Evolutionary conservation across 768 basidiomycete genomes (phyloP), one percentile per base, ranked within the genome.

Genomic region (Phylloporus sp.): DNA sequence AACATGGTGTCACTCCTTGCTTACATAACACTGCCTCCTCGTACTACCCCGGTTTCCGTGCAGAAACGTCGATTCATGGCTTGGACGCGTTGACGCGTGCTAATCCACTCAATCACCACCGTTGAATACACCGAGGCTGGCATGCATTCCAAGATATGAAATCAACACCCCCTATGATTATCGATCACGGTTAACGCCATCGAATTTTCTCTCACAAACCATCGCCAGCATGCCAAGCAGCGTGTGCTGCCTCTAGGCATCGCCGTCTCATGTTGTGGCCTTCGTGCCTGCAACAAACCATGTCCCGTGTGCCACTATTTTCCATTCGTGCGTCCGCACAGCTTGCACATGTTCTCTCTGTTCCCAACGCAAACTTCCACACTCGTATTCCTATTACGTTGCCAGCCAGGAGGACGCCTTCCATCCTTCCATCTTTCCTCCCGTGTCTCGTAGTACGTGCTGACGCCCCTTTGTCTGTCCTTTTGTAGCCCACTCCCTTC

Each of bases 131-230:
- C 45, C 55, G 38, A 49, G 13, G 33, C 57, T 48, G 49, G 52
- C 44, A 44, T 60, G 54, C 53, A 48, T 50, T 17, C 22, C 50
- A 34, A 41, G 56, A 63, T 64, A 64, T 63, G 61, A 63, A 62
- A 59, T 61, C 50, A 45, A 33, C 32, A 10, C 57, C 42, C 60
- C 54, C n/a, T 56, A 58, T 48, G 52, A 55, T 58, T 49, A 56
- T 62, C 62, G 56, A 54, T 62, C 29, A 13, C 18, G 11, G 26
- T 38, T 36, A 20, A 15, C 44, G 32, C 54, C 38, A 41, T 27
- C 20, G 44, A 49, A 34, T 43, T 45, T 27, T 32, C 40, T 48
- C 48, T 48, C 46, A 29, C 23, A 27, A 13, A 32, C n/a, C 43
- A 62, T 57, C 59, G 48, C 5, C 21, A 31, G 46, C 57, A 55